Percentiles rank a stretch among this genome's conserved stretches.
Conservation (phyloP, 305 asterid genomes). For the Rubia tinctorum region DNA sequence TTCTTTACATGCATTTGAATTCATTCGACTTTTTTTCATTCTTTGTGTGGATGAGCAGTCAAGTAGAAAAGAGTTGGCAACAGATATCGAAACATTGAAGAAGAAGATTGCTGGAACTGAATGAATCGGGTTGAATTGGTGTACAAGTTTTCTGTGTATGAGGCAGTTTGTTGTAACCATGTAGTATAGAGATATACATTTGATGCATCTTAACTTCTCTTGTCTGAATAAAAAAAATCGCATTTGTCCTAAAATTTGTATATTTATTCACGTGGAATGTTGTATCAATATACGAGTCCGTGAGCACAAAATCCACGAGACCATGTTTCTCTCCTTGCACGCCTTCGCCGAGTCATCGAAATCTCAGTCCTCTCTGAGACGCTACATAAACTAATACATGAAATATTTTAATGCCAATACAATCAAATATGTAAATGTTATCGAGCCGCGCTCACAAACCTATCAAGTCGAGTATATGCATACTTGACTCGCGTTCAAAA, state of each 20-base stretch:
- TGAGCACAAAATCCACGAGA: background rate
- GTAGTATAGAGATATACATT: constrained; percentile 41
- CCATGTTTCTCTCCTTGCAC: too few species aligned
- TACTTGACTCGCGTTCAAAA: too few species aligned
- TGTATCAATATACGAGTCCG: background rate
- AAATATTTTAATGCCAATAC: too few species aligned
- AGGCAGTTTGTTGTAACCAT: constrained; percentile 29
- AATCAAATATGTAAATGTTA: too few species aligned
- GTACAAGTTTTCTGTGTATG: constrained; percentile 25
- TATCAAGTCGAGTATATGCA: too few species aligned
- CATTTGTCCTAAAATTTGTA: constrained; percentile 12
- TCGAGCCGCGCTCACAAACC: too few species aligned
- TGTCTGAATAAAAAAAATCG: constrained; percentile 21
- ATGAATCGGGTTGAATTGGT: constrained; percentile 21
- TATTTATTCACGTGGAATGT: constrained; percentile 1
- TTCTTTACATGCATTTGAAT: background rate
- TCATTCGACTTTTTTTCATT: background rate
- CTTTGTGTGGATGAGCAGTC: constrained; percentile 38
- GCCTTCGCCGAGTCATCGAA: too few species aligned
- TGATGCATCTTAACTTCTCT: constrained; percentile 26
- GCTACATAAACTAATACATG: too few species aligned
- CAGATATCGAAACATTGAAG: constrained; percentile 77
- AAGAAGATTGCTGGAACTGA: constrained; percentile 88
- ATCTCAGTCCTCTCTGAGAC: too few species aligned
- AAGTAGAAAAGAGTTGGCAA: constrained; percentile 79